These are phyloP conservation scores for Schizosaccharomyces octosporus DNA, from an alignment of 805 yeast species.

Conservation along the genomic window DNA sequence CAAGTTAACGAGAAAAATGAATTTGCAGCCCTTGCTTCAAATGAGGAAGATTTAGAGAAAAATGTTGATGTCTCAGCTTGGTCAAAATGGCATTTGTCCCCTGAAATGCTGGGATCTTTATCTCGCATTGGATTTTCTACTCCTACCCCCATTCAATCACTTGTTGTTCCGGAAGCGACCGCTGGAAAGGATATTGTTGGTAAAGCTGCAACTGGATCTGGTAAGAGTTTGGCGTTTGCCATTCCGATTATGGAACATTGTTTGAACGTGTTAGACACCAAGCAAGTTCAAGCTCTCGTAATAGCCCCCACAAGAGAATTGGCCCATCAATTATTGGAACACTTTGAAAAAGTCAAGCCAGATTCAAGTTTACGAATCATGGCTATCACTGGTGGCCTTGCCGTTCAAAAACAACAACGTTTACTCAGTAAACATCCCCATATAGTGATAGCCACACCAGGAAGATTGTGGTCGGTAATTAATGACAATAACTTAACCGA, in stretches of 20 bases:
- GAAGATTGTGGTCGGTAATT: conserved; percentile 62
- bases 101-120: conserved; percentile 34
- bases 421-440: conserved; percentile 42
- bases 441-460: conserved; percentile 83
- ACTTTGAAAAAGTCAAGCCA: conserved; percentile 27
- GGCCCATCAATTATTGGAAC: conserved; percentile 79
- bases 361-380: conserved; percentile 33
- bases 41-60: conserved; percentile 7
- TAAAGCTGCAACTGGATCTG: conserved; percentile 92
- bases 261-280: conserved; percentile 9
- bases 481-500: conserved; percentile 22
- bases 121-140: conserved; percentile 27
- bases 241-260: conserved; percentile 64
- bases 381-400: conserved; percentile 78
- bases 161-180: conserved; percentile 49
- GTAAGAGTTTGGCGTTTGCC: conserved; percentile 90
- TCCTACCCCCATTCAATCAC: conserved; percentile 71
- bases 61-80: conserved; percentile 15
- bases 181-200: conserved; percentile 69
- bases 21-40: conserved; percentile 5
- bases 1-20: conserved; percentile 5
- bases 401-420: conserved; percentile 82
- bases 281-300: conserved; percentile 29
- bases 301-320: conserved; percentile 92
- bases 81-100: conserved; percentile 23